Evolutionary conservation across 2,329 filamentous ascomycete genomes (phyloP), one percentile per base, ranked within the genome.

Genomic region (Alternaria rosae): DNA sequence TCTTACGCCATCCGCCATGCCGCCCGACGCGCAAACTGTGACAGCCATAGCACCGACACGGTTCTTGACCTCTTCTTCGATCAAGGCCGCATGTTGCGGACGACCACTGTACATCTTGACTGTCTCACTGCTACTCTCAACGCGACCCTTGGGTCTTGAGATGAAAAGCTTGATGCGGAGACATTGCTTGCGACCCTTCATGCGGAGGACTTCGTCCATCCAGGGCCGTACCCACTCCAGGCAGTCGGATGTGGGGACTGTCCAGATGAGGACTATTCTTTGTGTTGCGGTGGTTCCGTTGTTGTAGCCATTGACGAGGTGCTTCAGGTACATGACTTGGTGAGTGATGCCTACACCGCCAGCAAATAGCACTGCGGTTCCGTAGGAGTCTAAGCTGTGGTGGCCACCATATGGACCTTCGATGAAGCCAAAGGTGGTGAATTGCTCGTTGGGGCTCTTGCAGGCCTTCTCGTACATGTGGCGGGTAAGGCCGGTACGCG

Each of bases 291-390:
- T 88, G 0, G 89, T 92, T 59, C 89, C 88, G 65, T 89, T 87
- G 62, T 85, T 85, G 76, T 87, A 91, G 41, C 91, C 90, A 6
- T 85, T 82, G 26, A 94, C 87, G 1, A 94, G 85, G 66, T 92
- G 87, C 59, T 89, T 88, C 41, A 94, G 86, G 76, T 92, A 91
- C 54, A 90, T 90, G 25, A 93, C 88, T 66, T 91, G 90, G 70
- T 94, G 91, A 1, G 92, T 93, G 70, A 94, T 92, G 65, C 92
- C 92, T 12, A 94, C 90, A 70, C 92, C 92, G 59, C 91, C 92
- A 0, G 92, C 92, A 74, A 94, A 92, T 41, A 94, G 85, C 77
- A 94, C 87, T 28, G 91, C 88, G 0, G 91, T 93, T 66, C 92
- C 92, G 78, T 93, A 94, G 1, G 90, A 92, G 62, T 89, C 85